Conservation (phyloP, 345 rosid species). For the Linum tenue region DNA sequence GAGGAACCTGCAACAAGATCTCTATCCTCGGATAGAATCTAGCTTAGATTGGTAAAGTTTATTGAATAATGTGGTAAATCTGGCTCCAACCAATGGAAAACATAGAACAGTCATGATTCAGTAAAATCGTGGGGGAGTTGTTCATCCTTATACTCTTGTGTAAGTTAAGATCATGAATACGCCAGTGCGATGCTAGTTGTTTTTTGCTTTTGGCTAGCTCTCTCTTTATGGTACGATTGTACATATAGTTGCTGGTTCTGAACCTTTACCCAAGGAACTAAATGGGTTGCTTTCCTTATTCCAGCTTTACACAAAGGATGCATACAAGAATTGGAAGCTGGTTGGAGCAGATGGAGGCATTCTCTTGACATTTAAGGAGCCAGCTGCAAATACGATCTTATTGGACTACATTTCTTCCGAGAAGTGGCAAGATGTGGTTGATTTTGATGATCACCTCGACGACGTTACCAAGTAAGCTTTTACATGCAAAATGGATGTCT, state of each 20-base stretch:
- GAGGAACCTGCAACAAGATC: not conserved
- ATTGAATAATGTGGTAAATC: not conserved
- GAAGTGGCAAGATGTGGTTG: slow-evolving; percentile 77
- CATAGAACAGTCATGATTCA: not conserved
- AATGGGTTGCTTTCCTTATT: slow-evolving; percentile 7
- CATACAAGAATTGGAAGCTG: slow-evolving; percentile 80
- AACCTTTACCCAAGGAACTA: not conserved
- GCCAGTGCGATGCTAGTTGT: not conserved
- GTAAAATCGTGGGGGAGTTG: not conserved
- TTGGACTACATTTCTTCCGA: slow-evolving; percentile 60
- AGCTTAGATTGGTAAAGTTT: not conserved
- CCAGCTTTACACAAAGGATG: slow-evolving; percentile 77
- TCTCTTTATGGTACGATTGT: not conserved
- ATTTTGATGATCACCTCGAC: slow-evolving; percentile 92
- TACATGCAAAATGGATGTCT: not conserved
- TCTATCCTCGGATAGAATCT: not conserved
- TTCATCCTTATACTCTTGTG: not conserved
- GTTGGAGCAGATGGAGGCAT: slow-evolving; percentile 58
- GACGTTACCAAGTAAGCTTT: slow-evolving; percentile 68
- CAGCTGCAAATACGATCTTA: slow-evolving; percentile 63
- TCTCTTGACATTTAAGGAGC: slow-evolving; percentile 59
- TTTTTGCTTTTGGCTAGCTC: not conserved
- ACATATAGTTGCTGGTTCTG: not conserved
- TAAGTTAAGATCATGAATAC: not conserved
- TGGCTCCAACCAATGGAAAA: not conserved